Percentiles rank a stretch among this genome's conserved stretches.
Conservation (phyloP, 1,284 basidiomycete species). For the Tausonia pullulans region DNA sequence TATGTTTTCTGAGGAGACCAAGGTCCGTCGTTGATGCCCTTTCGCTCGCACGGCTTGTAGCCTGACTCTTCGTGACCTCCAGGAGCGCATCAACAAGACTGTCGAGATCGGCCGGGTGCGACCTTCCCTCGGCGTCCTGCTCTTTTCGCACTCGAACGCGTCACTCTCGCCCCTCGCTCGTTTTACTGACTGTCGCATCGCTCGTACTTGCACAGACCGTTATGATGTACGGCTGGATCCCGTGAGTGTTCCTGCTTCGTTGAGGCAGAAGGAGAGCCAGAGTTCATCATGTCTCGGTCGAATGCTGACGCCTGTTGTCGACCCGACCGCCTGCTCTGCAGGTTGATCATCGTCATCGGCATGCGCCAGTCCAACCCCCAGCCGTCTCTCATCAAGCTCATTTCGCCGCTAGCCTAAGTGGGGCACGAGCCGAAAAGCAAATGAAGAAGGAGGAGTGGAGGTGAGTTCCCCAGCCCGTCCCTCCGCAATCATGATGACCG, state of each 20-base stretch:
- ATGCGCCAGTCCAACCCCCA: slow-evolving; percentile 18
- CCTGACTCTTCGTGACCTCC: not conserved
- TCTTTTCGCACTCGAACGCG: not conserved
- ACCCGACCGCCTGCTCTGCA: not conserved
- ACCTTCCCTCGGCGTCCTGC: not conserved
- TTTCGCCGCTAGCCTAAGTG: slow-evolving; percentile 3
- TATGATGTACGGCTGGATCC: slow-evolving; percentile 17
- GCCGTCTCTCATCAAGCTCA: slow-evolving; percentile 16
- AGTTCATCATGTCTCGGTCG: no score
- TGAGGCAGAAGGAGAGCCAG: no score
- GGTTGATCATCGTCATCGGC: slow-evolving; percentile 17
- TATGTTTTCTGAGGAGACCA: slow-evolving; percentile 16
- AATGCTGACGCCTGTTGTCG: no score
- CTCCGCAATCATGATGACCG: not conserved
- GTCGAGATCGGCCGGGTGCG: slow-evolving; percentile 14
- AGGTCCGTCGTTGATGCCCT: not conserved
- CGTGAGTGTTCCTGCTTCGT: not conserved
- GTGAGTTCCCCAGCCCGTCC: not conserved
- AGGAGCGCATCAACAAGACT: slow-evolving; percentile 18
- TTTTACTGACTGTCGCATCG: not conserved
- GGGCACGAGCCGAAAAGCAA: no score
- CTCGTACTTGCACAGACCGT: not conserved
- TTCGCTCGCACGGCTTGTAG: not conserved
- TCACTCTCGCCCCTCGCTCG: not conserved
- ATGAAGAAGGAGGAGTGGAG: not conserved